phyloP scores from a whole-genome alignment of 2,329 filamentous ascomycete species.

The Leptoxyphium fumago region DNA sequence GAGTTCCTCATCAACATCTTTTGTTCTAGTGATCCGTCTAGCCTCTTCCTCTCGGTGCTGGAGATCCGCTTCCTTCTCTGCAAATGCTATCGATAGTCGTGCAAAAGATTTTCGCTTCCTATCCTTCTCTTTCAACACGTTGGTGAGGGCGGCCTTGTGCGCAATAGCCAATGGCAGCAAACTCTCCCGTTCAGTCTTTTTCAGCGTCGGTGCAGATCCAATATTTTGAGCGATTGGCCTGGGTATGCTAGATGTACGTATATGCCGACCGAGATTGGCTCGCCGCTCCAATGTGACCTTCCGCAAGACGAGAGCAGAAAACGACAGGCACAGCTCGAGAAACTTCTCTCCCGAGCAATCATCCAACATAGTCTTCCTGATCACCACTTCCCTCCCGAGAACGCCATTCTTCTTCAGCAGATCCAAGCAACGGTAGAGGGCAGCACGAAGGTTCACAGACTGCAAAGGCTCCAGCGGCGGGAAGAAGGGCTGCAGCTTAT shows the following conservation, averaged over 20 bases:
- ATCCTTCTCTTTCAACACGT: conserved; percentile 45
- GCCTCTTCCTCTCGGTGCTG: neutral
- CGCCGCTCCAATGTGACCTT: conserved; percentile 39
- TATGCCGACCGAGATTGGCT: conserved; percentile 2
- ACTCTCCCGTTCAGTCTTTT: conserved; percentile 19
- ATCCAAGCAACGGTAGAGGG: conserved; percentile 66
- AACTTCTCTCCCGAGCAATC: conserved; percentile 88
- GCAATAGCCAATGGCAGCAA: conserved; percentile 56
- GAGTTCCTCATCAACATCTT: conserved; percentile 41
- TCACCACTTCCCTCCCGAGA: conserved; percentile 61
- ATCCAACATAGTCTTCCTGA: conserved; percentile 91
- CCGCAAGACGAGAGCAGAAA: conserved; percentile 71
- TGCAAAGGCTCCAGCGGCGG: conserved; percentile 81
- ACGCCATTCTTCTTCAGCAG: conserved; percentile 77
- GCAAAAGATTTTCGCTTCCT: conserved; percentile 42
- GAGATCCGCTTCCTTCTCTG: conserved; percentile 37
- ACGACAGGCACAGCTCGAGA: conserved; percentile 69
- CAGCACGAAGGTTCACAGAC: conserved; percentile 76
- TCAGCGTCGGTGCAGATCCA: conserved; percentile 26
- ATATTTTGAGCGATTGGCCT: conserved; percentile 35
- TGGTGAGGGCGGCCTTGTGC: conserved; percentile 52
- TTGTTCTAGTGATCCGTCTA: conserved; percentile 1
- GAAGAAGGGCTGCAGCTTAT: conserved; percentile 80
- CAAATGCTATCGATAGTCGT: conserved; percentile 51
- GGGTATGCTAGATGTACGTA: conserved; percentile 1